phyloP scores from a whole-genome alignment of 148 eudicot genomes.

The Amaranthus palmeri region DNA sequence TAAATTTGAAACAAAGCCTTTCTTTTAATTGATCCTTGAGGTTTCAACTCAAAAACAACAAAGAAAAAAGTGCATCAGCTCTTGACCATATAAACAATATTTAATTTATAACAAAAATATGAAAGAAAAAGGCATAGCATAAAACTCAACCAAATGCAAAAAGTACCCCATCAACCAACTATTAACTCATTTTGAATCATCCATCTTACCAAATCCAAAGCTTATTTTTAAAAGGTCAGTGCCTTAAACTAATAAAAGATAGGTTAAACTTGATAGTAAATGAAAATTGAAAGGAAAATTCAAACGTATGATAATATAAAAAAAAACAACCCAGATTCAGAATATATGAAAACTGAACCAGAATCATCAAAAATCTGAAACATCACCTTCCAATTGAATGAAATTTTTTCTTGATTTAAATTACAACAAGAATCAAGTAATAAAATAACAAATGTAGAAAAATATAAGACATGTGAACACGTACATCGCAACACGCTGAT shows the following conservation, averaged over 20 bases:
- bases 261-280: background rate
- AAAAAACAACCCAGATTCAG: background rate
- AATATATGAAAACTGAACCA: background rate
- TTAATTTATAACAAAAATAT: no score
- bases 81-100: no score
- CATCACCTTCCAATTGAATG: background rate
- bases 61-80: no score
- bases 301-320: background rate
- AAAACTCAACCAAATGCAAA: no score
- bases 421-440: background rate
- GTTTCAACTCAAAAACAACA: no score
- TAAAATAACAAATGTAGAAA: background rate
- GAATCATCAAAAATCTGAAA: background rate
- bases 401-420: background rate
- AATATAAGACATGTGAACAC: slow-evolving; percentile 12
- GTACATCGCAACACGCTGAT: slow-evolving; percentile 78
- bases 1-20: no score
- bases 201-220: no score
- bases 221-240: no score
- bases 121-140: no score
- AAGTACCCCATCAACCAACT: no score
- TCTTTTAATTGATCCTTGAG: no score
- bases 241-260: background rate
- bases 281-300: background rate
- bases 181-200: no score